Conservation (phyloP, 2,329 filamentous ascomycete species). For the Mycosphaerella sp. region DNA sequence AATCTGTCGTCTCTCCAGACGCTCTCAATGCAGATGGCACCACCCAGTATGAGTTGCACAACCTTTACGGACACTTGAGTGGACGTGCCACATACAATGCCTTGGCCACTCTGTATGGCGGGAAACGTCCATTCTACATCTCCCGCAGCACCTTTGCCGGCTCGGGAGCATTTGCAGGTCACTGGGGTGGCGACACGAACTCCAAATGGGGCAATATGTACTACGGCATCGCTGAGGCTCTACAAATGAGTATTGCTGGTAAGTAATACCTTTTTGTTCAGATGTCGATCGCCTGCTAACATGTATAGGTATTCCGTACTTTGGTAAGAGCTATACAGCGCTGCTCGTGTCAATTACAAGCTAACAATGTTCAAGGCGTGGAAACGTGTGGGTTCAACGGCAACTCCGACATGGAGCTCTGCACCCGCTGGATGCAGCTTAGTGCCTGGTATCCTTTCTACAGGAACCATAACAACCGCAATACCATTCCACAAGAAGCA, state of each 20-base stretch:
- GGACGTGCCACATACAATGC: conserved; percentile 28
- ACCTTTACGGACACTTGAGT: conserved; percentile 27
- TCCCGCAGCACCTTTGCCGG: conserved; percentile 28
- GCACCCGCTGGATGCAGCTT: conserved; percentile 30
- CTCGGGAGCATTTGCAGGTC: conserved; percentile 21
- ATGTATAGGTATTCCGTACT: conserved; percentile 23
- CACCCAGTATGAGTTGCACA: conserved; percentile 30
- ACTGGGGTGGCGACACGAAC: conserved; percentile 31
- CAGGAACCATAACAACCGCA: conserved; percentile 63
- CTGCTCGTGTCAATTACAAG: too few species aligned
- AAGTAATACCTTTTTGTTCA: neutral
- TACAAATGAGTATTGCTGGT: conserved; percentile 26
- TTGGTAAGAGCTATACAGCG: conserved; percentile 5
- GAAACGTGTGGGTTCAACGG: conserved; percentile 30
- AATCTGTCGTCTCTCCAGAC: conserved; percentile 24
- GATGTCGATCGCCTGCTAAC: neutral
- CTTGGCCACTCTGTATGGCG: conserved; percentile 23
- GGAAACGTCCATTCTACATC: conserved; percentile 27
- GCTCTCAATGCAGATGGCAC: conserved; percentile 27
- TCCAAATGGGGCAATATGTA: conserved; percentile 29
- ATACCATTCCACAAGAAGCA: conserved; percentile 58
- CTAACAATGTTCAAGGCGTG: conserved; percentile 6
- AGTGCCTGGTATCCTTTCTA: conserved; percentile 72
- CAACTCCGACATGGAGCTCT: conserved; percentile 29
- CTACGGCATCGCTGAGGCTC: conserved; percentile 27